A percentile compares a stretch with the other conserved stretches of the same genome.
Conservation (phyloP, 1,284 basidiomycete genomes). For the Cryptococcus wingfieldii region DNA sequence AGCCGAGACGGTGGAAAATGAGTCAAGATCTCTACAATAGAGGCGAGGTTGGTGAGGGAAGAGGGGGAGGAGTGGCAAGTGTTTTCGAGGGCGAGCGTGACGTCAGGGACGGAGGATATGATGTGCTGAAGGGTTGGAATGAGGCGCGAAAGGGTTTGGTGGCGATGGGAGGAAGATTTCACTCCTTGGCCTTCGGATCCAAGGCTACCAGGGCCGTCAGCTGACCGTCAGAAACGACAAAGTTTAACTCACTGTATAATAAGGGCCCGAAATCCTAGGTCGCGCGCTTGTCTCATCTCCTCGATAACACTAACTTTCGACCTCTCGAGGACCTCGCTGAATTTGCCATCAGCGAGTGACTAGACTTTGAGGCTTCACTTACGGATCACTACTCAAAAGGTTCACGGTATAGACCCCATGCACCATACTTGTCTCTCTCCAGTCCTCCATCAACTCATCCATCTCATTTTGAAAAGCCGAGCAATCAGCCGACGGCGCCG, state of each 20-base stretch:
- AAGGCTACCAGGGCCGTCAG: constrained; percentile 2
- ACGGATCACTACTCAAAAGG: constrained; percentile 12
- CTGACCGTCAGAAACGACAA: neutral
- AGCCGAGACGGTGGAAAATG: constrained; percentile 5
- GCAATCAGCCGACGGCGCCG: neutral
- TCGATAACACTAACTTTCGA: constrained; percentile 11
- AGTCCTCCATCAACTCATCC: neutral
- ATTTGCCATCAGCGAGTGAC: neutral
- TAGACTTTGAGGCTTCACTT: neutral
- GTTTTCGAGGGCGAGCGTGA: constrained; percentile 16
- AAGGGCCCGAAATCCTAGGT: constrained; percentile 12
- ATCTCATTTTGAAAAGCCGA: neutral
- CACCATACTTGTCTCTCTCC: constrained; percentile 3
- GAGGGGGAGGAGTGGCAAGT: constrained; percentile 10
- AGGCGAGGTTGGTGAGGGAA: constrained; percentile 6
- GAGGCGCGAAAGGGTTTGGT: neutral
- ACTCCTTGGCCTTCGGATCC: constrained; percentile 6
- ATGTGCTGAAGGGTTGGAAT: constrained; percentile 6
- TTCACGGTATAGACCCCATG: constrained; percentile 21
- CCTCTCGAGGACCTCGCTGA: constrained; percentile 4
- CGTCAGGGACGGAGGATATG: neutral
- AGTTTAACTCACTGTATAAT: constrained; percentile 16
- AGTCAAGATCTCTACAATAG: constrained; percentile 1
- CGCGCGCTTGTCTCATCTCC: constrained; percentile 9
- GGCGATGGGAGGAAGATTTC: neutral